Evolutionary conservation across 2,329 filamentous ascomycete genomes (phyloP), one percentile per base, ranked within the genome.

Genomic region (Metarhizium brunneum): DNA sequence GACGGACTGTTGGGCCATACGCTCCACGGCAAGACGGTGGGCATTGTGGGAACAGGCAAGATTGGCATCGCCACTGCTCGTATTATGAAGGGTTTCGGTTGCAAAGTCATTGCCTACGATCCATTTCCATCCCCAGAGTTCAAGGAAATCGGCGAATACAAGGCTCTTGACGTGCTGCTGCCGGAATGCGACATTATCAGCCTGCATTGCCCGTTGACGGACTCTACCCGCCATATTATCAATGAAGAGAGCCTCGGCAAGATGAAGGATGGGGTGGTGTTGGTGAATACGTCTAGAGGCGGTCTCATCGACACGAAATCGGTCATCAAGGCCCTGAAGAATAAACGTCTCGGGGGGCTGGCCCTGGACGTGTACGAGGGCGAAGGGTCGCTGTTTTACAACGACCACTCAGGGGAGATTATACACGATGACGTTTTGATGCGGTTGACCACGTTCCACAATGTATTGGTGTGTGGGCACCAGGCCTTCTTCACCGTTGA

Each of bases 401-500:
- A 81, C 61, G 84, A 87, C 60, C 82, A 84, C 63, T 85, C 82
- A 5, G 76, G 73, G 14, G 77, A 84, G 59, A 83, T 87, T 61
- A 85, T 87, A 59, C 74, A 86, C 51, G 85, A 88, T 63, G 84
- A 87, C 61, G 73, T 79, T 55, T 71, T 88, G 48, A 84, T 84
- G 77, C 77, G 84, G 5, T 68, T 88, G 59, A 81, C 84, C 69
- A 86, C 83, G 0, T 87, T 87, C 62, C 84, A 78, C 57, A 87
- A 87, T 59, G 84, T 86, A 3, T 66, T 88, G 48, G 71, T 88
- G 57, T 84, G 79, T 59, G 84, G 84, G 0, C 85, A 88, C 61
- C 85, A 87, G 71, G 85, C 82, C 1, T 88, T 87, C 69, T 85
- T 88, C 62, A 87, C 84, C 5, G 71, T 79, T 38, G 84, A 87